These are phyloP conservation scores for Phytophthora lateralis DNA, from an alignment of 352 stramenopile species.

Conservation along the genomic window DNA sequence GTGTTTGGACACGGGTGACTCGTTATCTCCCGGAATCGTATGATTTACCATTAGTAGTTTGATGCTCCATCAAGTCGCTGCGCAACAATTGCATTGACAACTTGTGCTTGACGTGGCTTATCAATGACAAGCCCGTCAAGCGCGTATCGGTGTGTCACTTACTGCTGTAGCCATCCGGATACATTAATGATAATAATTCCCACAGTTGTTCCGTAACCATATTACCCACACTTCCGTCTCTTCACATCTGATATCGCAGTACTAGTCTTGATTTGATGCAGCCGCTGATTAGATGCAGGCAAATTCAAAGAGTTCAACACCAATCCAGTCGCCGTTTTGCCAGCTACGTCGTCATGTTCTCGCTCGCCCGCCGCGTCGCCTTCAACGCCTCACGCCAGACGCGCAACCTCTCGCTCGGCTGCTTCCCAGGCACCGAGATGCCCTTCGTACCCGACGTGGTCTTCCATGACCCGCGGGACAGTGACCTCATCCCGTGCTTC, in stretches of 20 bases:
- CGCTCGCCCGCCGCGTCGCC: constrained; percentile 15
- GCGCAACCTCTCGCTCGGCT: constrained; percentile 34
- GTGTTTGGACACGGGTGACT: too few relatives aligned
- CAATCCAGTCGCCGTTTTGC: constrained; percentile 12
- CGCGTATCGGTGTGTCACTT: too few relatives aligned
- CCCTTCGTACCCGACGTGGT: constrained; percentile 90
- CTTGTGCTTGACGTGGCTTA: too few relatives aligned
- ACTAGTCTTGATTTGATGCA: constrained; percentile 24
- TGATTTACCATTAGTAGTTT: too few relatives aligned
- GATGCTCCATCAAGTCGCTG: too few relatives aligned
- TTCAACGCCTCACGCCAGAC: not conserved
- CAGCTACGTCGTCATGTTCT: constrained; percentile 23
- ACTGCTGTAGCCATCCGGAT: too few relatives aligned
- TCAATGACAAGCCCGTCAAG: too few relatives aligned
- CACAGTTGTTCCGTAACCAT: too few relatives aligned
- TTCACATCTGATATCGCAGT: constrained; percentile 10
- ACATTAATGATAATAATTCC: too few relatives aligned
- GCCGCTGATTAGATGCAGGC: constrained; percentile 40
- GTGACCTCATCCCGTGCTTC: constrained; percentile 89
- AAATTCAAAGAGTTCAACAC: constrained; percentile 27
- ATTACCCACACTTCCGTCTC: too few relatives aligned
- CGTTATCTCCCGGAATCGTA: too few relatives aligned
- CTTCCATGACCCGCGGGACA: constrained; percentile 87
- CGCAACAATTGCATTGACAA: too few relatives aligned
- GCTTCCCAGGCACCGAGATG: constrained; percentile 84